A percentile compares a stretch with the other conserved stretches of the same genome.
Evolutionary conservation across 164 flowering plant genomes (phyloP).

Genomic region (Aristolochia californica): DNA sequence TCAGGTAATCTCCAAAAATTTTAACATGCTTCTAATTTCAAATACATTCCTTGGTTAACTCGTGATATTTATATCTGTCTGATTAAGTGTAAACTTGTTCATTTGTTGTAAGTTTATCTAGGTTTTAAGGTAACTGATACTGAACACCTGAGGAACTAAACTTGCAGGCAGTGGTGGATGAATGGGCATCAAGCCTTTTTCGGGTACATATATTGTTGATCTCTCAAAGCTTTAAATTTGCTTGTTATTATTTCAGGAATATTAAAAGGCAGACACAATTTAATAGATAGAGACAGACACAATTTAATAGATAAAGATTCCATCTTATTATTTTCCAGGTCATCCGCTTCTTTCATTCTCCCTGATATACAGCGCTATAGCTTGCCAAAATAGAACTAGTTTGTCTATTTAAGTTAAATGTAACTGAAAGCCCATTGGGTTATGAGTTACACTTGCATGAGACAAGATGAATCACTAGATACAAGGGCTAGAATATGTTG

Average conservation of each 20-base stretch:
- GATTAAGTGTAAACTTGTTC: neutral
- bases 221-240: neutral
- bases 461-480: no score
- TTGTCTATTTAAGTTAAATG: no score
- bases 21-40: neutral
- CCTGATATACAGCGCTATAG: no score
- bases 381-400: no score
- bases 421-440: no score
- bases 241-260: neutral
- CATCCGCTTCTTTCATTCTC: no score
- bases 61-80: neutral
- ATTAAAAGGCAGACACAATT: no score
- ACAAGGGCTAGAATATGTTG: no score
- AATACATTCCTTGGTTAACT: neutral
- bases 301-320: no score
- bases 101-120: neutral
- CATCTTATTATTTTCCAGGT: no score
- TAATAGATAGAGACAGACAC: no score
- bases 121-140: slow-evolving; percentile 5
- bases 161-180: slow-evolving; percentile 90
- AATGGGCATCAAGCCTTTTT: slow-evolving; percentile 98
- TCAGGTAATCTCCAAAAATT: slow-evolving; percentile 40
- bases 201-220: slow-evolving; percentile 43
- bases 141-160: slow-evolving; percentile 6
- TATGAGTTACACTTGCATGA: no score